Conservation (phyloP, 257 asterid genomes). For the Scutellaria minor region DNA sequence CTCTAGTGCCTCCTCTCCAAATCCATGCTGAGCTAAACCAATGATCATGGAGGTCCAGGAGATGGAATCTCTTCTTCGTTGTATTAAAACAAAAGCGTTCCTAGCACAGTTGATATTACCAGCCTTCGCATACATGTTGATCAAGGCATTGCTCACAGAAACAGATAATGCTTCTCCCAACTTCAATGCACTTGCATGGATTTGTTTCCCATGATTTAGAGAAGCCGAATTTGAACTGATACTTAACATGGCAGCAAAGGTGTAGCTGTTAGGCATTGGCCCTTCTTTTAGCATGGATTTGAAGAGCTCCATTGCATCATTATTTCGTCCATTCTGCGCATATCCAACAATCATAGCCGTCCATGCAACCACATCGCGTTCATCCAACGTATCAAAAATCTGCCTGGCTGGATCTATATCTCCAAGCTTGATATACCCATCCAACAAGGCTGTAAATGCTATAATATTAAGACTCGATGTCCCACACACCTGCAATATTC, state of each 20-base stretch:
- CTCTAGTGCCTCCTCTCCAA: slow-evolving; percentile 68
- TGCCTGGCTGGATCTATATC: slow-evolving; percentile 76
- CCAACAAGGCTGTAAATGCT: slow-evolving; percentile 80
- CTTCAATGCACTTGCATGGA: slow-evolving; percentile 72
- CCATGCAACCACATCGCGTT: slow-evolving; percentile 87
- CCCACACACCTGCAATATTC: slow-evolving; percentile 46
- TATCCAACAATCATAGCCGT: slow-evolving; percentile 93
- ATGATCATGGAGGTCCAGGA: slow-evolving; percentile 93
- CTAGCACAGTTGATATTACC: slow-evolving; percentile 66
- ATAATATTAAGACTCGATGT: slow-evolving; percentile 52
- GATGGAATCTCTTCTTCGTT: slow-evolving; percentile 55
- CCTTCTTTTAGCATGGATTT: slow-evolving; percentile 64
- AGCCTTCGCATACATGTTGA: slow-evolving; percentile 83
- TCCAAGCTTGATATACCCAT: slow-evolving; percentile 81
- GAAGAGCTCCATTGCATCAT: slow-evolving; percentile 71
- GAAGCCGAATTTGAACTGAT: slow-evolving; percentile 78
- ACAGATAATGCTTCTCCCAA: slow-evolving; percentile 54
- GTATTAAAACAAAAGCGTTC: slow-evolving; percentile 49
- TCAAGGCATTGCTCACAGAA: slow-evolving; percentile 80
- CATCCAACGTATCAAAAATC: slow-evolving; percentile 65
- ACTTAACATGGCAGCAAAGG: slow-evolving; percentile 77
- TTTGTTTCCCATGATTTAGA: slow-evolving; percentile 72
- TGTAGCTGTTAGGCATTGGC: slow-evolving; percentile 69
- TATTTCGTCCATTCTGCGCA: slow-evolving; percentile 60
- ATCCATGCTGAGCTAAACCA: slow-evolving; percentile 87